A percentile compares a stretch with the other conserved stretches of the same genome.
These are phyloP conservation scores for Margaritispora aquatica DNA, from an alignment of 495 filamentous ascomycete species.

Conservation along the genomic window DNA sequence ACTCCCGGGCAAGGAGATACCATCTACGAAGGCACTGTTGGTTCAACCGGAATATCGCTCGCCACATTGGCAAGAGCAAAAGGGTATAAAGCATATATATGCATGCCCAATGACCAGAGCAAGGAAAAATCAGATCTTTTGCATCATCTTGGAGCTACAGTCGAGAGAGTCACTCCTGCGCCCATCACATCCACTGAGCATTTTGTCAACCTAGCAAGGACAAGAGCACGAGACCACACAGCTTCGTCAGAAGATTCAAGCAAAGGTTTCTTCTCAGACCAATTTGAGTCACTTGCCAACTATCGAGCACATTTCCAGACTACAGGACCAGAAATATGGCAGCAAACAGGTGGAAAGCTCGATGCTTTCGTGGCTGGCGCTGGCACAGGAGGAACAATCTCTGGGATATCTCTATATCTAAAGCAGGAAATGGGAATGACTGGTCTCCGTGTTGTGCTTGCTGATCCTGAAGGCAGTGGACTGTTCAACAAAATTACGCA, in stretches of 20 bases:
- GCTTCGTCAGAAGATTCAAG: slow-evolving; percentile 32
- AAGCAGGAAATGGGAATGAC: slow-evolving; percentile 51
- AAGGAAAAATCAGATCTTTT: slow-evolving; percentile 85
- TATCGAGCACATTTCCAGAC: slow-evolving; percentile 74
- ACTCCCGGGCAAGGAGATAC: slow-evolving; percentile 78
- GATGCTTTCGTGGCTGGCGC: slow-evolving; percentile 96
- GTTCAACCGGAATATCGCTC: slow-evolving; percentile 88
- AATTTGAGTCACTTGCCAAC: slow-evolving; percentile 90
- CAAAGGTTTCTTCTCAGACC: slow-evolving; percentile 87
- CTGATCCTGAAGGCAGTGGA: slow-evolving; percentile 91
- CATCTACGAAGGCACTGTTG: slow-evolving; percentile 96
- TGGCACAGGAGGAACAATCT: slow-evolving; percentile 90
- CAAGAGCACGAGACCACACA: slow-evolving; percentile 65
- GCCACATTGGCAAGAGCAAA: slow-evolving; percentile 81
- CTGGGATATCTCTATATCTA: slow-evolving; percentile 75
- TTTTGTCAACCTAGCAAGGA: slow-evolving; percentile 91
- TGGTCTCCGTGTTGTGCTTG: slow-evolving; percentile 66
- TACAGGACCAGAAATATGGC: slow-evolving; percentile 85
- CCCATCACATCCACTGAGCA: slow-evolving; percentile 87
- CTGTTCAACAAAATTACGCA: slow-evolving; percentile 84
- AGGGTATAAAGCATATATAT: slow-evolving; percentile 91
- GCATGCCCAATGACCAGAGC: slow-evolving; percentile 92
- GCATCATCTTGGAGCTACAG: slow-evolving; percentile 80
- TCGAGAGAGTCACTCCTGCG: slow-evolving; percentile 83
- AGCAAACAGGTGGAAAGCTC: slow-evolving; percentile 65